These are phyloP conservation scores for Colletotrichum navitas DNA, from an alignment of 2,329 filamentous ascomycete genomes.

Conservation along the genomic window DNA sequence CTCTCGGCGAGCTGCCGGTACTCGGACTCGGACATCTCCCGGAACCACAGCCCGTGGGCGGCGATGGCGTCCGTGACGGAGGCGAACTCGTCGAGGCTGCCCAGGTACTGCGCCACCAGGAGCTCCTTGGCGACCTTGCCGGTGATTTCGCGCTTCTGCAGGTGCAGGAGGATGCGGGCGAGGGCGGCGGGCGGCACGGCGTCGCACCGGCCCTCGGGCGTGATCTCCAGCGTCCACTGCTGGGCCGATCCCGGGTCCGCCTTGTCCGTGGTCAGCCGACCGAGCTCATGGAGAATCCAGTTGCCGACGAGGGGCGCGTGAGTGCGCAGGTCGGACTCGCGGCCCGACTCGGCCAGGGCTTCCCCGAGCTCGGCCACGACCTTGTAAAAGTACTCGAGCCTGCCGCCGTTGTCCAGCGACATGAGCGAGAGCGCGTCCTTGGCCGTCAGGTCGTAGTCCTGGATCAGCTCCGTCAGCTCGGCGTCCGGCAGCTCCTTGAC, in stretches of 20 bases:
- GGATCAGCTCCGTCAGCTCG: slow-evolving; percentile 72
- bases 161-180: slow-evolving; percentile 63
- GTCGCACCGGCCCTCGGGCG: slow-evolving; percentile 60
- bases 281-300: slow-evolving; percentile 82
- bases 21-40: slow-evolving; percentile 61
- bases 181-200: slow-evolving; percentile 62
- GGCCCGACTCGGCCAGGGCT: slow-evolving; percentile 26
- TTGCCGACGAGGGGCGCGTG: slow-evolving; percentile 67
- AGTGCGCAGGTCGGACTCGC: slow-evolving; percentile 47
- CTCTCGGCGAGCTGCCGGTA: slow-evolving; percentile 62
- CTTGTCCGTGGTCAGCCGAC: slow-evolving; percentile 71
- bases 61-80: slow-evolving; percentile 61
- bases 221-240: slow-evolving; percentile 51
- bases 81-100: slow-evolving; percentile 55
- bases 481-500: slow-evolving; percentile 81
- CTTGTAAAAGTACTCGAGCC: slow-evolving; percentile 84
- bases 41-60: slow-evolving; percentile 65
- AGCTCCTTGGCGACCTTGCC: slow-evolving; percentile 70
- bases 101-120: slow-evolving; percentile 64
- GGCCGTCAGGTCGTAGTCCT: slow-evolving; percentile 75
- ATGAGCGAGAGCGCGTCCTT: slow-evolving; percentile 89
- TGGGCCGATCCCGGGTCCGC: slow-evolving; percentile 46
- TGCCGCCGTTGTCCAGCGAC: slow-evolving; percentile 80
- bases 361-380: slow-evolving; percentile 65
- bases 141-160: slow-evolving; percentile 64